These are phyloP conservation scores for Lichina pygmaea DNA, from an alignment of 495 filamentous ascomycete species.

Conservation along the genomic window DNA sequence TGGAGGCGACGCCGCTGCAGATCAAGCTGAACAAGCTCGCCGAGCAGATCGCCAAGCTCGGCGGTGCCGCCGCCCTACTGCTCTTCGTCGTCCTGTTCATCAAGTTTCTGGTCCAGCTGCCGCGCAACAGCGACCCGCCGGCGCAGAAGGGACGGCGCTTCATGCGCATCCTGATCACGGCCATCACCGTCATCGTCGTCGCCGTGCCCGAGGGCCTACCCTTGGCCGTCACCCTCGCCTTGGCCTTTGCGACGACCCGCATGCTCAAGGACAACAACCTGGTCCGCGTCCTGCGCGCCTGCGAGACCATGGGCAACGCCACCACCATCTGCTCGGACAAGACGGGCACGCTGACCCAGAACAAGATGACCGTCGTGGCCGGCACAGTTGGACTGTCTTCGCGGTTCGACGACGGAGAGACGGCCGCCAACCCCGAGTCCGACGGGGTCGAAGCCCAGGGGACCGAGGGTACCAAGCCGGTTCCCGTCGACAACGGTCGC, in stretches of 20 bases:
- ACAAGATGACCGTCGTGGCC: constrained; percentile 43
- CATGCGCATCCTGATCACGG: constrained; percentile 38
- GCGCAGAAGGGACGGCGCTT: constrained; percentile 35
- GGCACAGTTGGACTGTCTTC: constrained; percentile 27
- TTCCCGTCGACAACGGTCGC: background rate
- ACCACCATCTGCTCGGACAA: constrained; percentile 47
- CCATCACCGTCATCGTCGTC: constrained; percentile 44
- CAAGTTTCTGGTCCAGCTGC: constrained; percentile 27
- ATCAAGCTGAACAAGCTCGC: constrained; percentile 33
- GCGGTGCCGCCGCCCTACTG: constrained; percentile 26
- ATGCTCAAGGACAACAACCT: constrained; percentile 48
- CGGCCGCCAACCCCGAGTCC: constrained; percentile 1
- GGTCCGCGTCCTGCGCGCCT: constrained; percentile 35
- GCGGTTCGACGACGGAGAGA: constrained; percentile 18
- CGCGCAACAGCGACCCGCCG: constrained; percentile 13
- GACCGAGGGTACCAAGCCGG: constrained; percentile 4
- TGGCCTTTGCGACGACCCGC: constrained; percentile 40
- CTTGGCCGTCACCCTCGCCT: constrained; percentile 37
- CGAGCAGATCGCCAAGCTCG: constrained; percentile 30
- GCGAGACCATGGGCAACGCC: constrained; percentile 49
- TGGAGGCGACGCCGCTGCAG: constrained; percentile 37
- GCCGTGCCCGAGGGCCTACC: constrained; percentile 47
- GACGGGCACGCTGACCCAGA: constrained; percentile 44
- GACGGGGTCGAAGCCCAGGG: background rate
- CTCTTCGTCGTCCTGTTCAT: constrained; percentile 36